Evolutionary conservation across 2,329 filamentous ascomycete species (phyloP).

Genomic region (Periconia digitata): DNA sequence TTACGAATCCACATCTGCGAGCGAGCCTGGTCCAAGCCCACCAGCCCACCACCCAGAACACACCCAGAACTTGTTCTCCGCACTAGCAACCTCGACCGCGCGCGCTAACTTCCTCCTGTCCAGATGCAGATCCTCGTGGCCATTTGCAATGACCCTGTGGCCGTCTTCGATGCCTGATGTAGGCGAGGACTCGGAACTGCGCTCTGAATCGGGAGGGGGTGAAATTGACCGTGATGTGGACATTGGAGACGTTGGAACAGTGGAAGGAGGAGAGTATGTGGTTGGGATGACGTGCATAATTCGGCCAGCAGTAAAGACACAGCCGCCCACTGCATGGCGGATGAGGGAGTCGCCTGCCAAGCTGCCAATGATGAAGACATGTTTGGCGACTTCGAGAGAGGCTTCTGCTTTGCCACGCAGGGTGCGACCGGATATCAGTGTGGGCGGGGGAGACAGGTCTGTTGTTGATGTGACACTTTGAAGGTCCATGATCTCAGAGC

Average conservation of each 20-base stretch:
- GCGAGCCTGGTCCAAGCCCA: slow-evolving; percentile 26
- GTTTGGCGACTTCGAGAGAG: slow-evolving; percentile 55
- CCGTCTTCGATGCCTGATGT: slow-evolving; percentile 15
- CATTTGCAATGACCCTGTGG: slow-evolving; percentile 31
- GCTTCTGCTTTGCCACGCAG: slow-evolving; percentile 55
- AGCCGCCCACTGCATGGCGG: slow-evolving; percentile 61
- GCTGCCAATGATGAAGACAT: slow-evolving; percentile 61
- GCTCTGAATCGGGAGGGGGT: slow-evolving; percentile 19
- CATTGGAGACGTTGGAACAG: slow-evolving; percentile 13
- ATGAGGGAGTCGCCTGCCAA: slow-evolving; percentile 63
- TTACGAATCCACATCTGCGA: too few species aligned
- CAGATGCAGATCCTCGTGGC: slow-evolving; percentile 43
- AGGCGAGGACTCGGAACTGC: slow-evolving; percentile 9
- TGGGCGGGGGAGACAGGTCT: neutral
- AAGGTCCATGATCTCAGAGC: slow-evolving; percentile 49
- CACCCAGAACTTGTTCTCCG: slow-evolving; percentile 35
- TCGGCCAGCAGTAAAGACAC: slow-evolving; percentile 58
- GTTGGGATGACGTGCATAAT: slow-evolving; percentile 40
- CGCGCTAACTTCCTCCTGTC: slow-evolving; percentile 35
- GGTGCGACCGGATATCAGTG: slow-evolving; percentile 54
- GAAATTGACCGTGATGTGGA: slow-evolving; percentile 26
- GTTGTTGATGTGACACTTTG: neutral
- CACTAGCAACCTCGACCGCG: slow-evolving; percentile 30
- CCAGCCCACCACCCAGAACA: slow-evolving; percentile 42
- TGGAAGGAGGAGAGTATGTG: slow-evolving; percentile 13